Base-by-base conservation (phyloP, 2,329 filamentous ascomycete species). In the Trichoderma harzianum region DNA sequence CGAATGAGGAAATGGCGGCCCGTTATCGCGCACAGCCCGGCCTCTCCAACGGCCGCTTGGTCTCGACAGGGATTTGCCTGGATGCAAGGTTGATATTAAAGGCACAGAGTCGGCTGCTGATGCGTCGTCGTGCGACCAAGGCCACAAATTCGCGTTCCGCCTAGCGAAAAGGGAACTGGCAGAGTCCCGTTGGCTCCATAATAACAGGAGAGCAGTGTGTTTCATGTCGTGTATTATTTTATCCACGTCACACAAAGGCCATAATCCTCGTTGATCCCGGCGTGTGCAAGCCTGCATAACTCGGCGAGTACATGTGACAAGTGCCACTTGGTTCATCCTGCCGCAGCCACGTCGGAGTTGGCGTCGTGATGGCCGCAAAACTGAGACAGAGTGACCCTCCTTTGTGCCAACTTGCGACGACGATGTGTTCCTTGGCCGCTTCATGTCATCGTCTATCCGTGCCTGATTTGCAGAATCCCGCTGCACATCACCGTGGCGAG, bases 91-190 rank as follows among this genome's bases (percentile, higher is more conserved):
- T 53, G 32, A 69, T 62, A 69, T 62, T 69, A 53, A 53, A 69
- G 55, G 57, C 66, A 69, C 57, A 68, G n/a, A 62, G 36, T 69
- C 66, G 66, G 66, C 57, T 69, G 66, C 66, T 62, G 66, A 69
- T 69, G 66, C 57, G 66, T 62, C 66, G 66, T 69, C 66, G 66
- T 69, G 66, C 66, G 57, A 69, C 66, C 51, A 69, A 43, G 66
- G 39, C 57, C 66, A 53, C 34, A 43, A 34, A 34, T 8, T 43
- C 66, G 66, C 47, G 57, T 36, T 62, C 55, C 66, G 57, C 66
- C 57, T 51, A 69, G 66, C 66, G 66, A 68, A 68, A 68, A 68
- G 21, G n/a, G 39, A 47, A 28, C 66, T 69, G 66, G 34, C 55
- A 69, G 30, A 53, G 55, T 51, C 57, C 66, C 55, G 43, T 61